A percentile compares a stretch with the other conserved stretches of the same genome.
phyloP scores from a whole-genome alignment of 1,284 basidiomycete species.

The Ceratobasidium sp. region DNA sequence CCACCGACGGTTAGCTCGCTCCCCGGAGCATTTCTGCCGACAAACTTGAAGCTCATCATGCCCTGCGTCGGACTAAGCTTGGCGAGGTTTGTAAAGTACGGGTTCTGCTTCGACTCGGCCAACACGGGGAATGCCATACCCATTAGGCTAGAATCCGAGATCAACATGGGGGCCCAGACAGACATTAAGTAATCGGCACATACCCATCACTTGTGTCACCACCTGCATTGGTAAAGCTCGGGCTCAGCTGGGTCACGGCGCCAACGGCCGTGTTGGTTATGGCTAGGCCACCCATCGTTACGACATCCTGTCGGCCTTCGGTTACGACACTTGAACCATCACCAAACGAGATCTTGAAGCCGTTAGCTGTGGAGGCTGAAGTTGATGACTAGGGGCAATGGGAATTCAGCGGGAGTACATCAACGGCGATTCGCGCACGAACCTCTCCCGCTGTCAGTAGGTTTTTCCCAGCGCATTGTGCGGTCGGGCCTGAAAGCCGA shows the following conservation, averaged over 20 bases:
- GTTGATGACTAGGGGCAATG: slow-evolving; percentile 15
- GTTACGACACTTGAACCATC: slow-evolving; percentile 20
- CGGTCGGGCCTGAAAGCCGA: slow-evolving; percentile 6
- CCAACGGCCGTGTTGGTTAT: slow-evolving; percentile 31
- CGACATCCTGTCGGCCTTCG: slow-evolving; percentile 3
- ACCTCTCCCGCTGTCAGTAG: slow-evolving; percentile 1
- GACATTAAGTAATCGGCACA: background rate
- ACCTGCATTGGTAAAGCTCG: slow-evolving; percentile 33
- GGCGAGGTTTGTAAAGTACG: slow-evolving; percentile 26
- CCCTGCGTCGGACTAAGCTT: slow-evolving; percentile 31
- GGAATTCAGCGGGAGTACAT: background rate
- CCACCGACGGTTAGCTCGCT: slow-evolving; percentile 30
- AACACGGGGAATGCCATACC: slow-evolving; percentile 28
- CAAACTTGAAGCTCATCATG: slow-evolving; percentile 38
- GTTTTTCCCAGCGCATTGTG: slow-evolving; percentile 34
- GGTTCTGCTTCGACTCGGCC: slow-evolving; percentile 24
- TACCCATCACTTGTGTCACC: slow-evolving; percentile 33
- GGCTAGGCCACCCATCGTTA: slow-evolving; percentile 23
- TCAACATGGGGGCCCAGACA: background rate
- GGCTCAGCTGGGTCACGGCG: slow-evolving; percentile 31
- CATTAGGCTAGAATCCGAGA: slow-evolving; percentile 13
- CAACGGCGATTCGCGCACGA: background rate
- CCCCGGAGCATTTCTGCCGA: slow-evolving; percentile 28
- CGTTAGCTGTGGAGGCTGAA: slow-evolving; percentile 20
- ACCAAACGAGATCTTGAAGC: slow-evolving; percentile 25